A percentile compares a stretch with the other conserved stretches of the same genome.
These are phyloP conservation scores for Cornus controversa DNA, from an alignment of 148 eudicot species.

Conservation along the genomic window DNA sequence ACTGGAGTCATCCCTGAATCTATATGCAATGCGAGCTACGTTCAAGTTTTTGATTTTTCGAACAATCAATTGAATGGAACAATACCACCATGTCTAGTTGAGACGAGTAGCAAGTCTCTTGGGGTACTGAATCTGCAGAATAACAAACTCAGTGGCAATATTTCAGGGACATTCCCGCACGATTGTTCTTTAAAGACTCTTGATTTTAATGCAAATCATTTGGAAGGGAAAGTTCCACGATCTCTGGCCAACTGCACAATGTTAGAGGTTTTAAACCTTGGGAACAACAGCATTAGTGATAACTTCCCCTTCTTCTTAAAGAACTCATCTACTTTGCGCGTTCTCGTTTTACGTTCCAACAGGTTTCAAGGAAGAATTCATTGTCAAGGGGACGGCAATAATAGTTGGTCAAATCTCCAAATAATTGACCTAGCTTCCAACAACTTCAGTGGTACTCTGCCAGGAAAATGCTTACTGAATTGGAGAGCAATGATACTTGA, in stretches of 20 bases:
- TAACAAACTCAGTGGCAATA: conserved; percentile 8
- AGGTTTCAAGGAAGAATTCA: conserved; percentile 9
- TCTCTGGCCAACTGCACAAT: conserved; percentile 21
- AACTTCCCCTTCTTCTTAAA: conserved; percentile 25
- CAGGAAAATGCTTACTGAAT: background rate
- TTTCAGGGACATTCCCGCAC: conserved; percentile 1
- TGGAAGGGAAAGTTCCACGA: conserved; percentile 18
- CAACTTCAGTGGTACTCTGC: conserved; percentile 16
- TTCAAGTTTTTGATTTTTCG: conserved; percentile 17
- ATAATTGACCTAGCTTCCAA: conserved; percentile 32
- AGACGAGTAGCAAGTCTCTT: background rate
- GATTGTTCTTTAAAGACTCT: conserved; percentile 7
- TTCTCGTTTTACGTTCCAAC: conserved; percentile 22
- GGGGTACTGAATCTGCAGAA: conserved; percentile 7
- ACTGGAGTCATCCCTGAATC: conserved; percentile 12
- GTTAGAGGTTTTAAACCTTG: conserved; percentile 22
- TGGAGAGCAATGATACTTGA: background rate
- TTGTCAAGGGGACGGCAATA: background rate
- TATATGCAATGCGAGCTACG: conserved; percentile 6
- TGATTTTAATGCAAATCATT: conserved; percentile 10
- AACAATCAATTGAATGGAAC: conserved; percentile 4
- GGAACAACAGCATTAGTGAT: conserved; percentile 19
- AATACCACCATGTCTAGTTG: conserved; percentile 14
- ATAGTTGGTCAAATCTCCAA: conserved; percentile 22
- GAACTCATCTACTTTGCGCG: conserved; percentile 10